phyloP scores from a whole-genome alignment of 305 asterid species.

The Withania somnifera region DNA sequence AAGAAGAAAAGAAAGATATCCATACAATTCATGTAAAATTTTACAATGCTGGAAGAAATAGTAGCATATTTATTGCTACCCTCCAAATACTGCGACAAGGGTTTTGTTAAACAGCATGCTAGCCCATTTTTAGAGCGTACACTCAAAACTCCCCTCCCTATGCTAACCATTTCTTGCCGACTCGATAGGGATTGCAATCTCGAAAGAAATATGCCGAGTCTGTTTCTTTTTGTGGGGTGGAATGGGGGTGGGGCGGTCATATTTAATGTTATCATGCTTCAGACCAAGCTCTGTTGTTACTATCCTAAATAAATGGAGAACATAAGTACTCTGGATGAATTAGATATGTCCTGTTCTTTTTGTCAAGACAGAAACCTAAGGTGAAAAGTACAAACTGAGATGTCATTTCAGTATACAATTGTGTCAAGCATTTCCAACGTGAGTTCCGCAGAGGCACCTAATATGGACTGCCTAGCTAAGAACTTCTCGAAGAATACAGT shows the following conservation, averaged over 20 bases:
- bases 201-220: too few relatives aligned
- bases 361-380: neutral
- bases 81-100: neutral
- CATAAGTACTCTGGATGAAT: neutral
- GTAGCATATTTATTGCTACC: neutral
- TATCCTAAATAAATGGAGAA: neutral
- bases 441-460: neutral
- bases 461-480: neutral
- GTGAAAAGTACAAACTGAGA: neutral
- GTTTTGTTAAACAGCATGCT: neutral
- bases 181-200: too few relatives aligned
- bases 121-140: neutral
- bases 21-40: neutral
- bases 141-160: neutral
- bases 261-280: neutral
- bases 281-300: neutral
- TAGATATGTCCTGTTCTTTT: neutral
- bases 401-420: neutral
- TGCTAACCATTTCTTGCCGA: neutral
- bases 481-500: neutral
- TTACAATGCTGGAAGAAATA: neutral
- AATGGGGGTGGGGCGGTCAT: neutral
- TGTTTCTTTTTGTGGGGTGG: neutral
- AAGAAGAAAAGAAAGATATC: neutral
- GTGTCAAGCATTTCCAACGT: neutral